These are phyloP conservation scores for Wakefieldia striispora DNA, from an alignment of 768 basidiomycete species.

Conservation along the genomic window DNA sequence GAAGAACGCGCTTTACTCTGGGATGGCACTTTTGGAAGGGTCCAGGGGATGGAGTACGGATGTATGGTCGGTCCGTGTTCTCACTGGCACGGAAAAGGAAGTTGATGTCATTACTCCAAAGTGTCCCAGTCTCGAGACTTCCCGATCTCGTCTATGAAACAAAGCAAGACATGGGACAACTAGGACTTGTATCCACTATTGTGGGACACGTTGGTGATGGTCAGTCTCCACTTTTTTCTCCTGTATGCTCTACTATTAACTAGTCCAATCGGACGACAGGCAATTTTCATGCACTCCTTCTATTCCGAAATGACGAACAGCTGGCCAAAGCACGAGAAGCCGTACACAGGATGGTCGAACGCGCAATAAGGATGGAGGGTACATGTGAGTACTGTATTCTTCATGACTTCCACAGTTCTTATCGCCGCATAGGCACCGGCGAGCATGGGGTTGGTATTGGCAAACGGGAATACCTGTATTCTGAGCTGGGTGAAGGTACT, in stretches of 20 bases:
- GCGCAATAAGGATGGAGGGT: slow-evolving; percentile 70
- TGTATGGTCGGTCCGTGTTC: slow-evolving; percentile 59
- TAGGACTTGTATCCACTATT: slow-evolving; percentile 61
- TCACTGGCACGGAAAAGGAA: not conserved
- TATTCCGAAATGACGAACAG: slow-evolving; percentile 61
- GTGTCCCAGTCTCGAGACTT: slow-evolving; percentile 63
- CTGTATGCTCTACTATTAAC: not conserved
- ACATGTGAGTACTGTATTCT: slow-evolving; percentile 49
- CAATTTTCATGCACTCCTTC: slow-evolving; percentile 50
- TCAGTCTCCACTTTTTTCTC: slow-evolving; percentile 30
- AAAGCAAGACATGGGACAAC: slow-evolving; percentile 59
- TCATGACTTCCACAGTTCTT: not conserved
- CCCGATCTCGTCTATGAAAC: slow-evolving; percentile 67
- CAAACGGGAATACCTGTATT: slow-evolving; percentile 75
- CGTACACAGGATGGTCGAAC: slow-evolving; percentile 60
- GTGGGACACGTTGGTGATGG: slow-evolving; percentile 80
- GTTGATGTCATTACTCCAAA: slow-evolving; percentile 14
- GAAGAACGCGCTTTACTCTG: slow-evolving; percentile 62
- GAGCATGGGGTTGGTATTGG: slow-evolving; percentile 90
- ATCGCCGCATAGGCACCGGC: slow-evolving; percentile 53
- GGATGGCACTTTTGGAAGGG: slow-evolving; percentile 55
- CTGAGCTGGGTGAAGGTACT: slow-evolving; percentile 81
- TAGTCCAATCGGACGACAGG: slow-evolving; percentile 25
- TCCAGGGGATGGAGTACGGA: slow-evolving; percentile 68
- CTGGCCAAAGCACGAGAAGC: slow-evolving; percentile 38